Percentiles rank a stretch among this genome's conserved stretches.
These are phyloP conservation scores for Colletotrichum scovillei DNA, from an alignment of 2,329 filamentous ascomycete species.

Conservation along the genomic window DNA sequence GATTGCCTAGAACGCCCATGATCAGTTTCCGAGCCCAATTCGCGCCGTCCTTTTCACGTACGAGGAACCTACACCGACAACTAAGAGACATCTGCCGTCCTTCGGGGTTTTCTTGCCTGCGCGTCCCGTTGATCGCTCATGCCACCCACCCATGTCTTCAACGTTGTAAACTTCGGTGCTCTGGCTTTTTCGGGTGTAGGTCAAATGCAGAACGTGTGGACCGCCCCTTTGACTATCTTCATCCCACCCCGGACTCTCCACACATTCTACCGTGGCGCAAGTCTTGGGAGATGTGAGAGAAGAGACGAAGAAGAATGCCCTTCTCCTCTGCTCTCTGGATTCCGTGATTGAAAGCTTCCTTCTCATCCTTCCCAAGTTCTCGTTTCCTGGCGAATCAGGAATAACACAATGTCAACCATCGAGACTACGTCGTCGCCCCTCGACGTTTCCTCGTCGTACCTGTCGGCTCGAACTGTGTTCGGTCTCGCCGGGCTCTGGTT, in stretches of 20 bases:
- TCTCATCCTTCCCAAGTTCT: not conserved
- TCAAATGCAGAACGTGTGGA: conserved; percentile 22
- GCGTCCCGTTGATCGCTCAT: conserved; percentile 19
- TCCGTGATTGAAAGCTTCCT: not conserved
- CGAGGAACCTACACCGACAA: not conserved
- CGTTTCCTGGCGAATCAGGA: not conserved
- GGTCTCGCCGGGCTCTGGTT: conserved; percentile 42
- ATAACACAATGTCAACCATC: conserved; percentile 17
- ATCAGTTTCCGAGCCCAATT: not conserved
- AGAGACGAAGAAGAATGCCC: conserved; percentile 1
- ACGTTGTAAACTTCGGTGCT: conserved; percentile 19
- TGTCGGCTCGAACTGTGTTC: conserved; percentile 10
- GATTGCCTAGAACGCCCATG: not conserved
- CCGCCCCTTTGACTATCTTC: not conserved
- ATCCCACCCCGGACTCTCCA: conserved; percentile 27
- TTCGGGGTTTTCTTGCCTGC: not conserved
- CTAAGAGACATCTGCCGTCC: not conserved
- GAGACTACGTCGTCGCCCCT: conserved; percentile 9
- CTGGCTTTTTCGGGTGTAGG: conserved; percentile 32
- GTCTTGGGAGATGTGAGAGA: conserved; percentile 1
- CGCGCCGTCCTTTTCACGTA: not conserved
- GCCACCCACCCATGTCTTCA: conserved; percentile 7
- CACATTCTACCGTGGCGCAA: not conserved
- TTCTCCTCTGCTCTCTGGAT: conserved; percentile 1
- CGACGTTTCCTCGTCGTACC: conserved; percentile 21